A percentile compares a stretch with the other conserved stretches of the same genome.
Evolutionary conservation across 768 basidiomycete species (phyloP).

Genomic region (Agaricus subrufescens): DNA sequence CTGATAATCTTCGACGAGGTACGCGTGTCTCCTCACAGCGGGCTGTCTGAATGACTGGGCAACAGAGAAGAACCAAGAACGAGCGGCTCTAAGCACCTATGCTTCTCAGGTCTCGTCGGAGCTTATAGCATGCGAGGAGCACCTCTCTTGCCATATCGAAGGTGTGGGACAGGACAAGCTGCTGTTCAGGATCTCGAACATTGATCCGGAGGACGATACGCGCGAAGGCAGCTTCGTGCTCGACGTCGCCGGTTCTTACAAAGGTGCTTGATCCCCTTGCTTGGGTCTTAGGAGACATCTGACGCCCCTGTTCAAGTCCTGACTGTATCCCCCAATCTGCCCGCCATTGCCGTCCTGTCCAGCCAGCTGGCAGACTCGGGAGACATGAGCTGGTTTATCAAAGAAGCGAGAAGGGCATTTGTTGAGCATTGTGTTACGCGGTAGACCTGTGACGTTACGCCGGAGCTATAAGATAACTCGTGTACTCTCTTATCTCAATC

Average conservation of each 20-base stretch:
- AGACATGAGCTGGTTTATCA: slow-evolving; percentile 71
- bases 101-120: slow-evolving; percentile 51
- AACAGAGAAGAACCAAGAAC: slow-evolving; percentile 67
- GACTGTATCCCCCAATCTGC: slow-evolving; percentile 71
- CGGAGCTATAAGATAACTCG: too few species aligned
- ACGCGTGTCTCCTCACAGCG: slow-evolving; percentile 8
- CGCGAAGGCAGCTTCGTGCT: slow-evolving; percentile 72
- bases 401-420: slow-evolving; percentile 32
- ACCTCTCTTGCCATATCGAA: slow-evolving; percentile 65
- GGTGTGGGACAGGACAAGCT: slow-evolving; percentile 71
- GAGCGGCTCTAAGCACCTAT: slow-evolving; percentile 46
- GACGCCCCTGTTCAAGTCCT: slow-evolving; percentile 46
- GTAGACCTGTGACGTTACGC: background rate
- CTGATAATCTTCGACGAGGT: slow-evolving; percentile 65
- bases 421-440: background rate
- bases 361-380: slow-evolving; percentile 65
- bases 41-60: background rate
- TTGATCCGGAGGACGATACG: slow-evolving; percentile 54
- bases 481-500: too few species aligned
- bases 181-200: slow-evolving; percentile 63
- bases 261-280: slow-evolving; percentile 42
- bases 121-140: slow-evolving; percentile 49
- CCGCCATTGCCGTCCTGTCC: slow-evolving; percentile 62
- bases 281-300: background rate
- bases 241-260: slow-evolving; percentile 65